Base-by-base conservation (phyloP, 1,284 basidiomycete species). In the Coniferiporia weirii region DNA sequence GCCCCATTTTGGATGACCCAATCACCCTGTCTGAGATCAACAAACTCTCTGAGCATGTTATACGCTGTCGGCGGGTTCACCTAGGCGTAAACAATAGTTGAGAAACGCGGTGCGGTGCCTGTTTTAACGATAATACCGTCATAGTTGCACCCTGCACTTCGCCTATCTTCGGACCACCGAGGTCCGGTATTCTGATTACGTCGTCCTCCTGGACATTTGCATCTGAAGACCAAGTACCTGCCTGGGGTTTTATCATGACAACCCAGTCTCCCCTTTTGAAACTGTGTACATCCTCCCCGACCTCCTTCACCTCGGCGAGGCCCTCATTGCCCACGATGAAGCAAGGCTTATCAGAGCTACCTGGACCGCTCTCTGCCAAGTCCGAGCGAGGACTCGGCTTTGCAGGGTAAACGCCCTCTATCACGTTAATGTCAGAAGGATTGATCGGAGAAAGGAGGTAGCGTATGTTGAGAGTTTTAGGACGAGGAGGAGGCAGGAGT, bases 1-100 rank as follows among this genome's bases (percentile, higher is more conserved):
- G 90, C 90, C 15, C 89, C 91, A 64, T 93, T 93, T 68, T 94
- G 91, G 17, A 93, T 70, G 5, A 94, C 76, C 83, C 85, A 92
- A 56, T 91, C 88, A 0, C 83, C 87, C 53, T 77, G 72, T 56
- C 80, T 65, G 47, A 92, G 77, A 32, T 76, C 66, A 5, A 84
- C 78, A 71, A 88, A 93, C 54, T 89, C 81, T 36, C 77, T 77
- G 5, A 94, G 78, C 85, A 94, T 89, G 65, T 89, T 86, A 62
- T 85, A 86, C 0, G 91, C 92, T 0, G 91, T 91, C 0, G 91
- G 79, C 2, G 89, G 89, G 65, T 94, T 94, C 43, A 93, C 84
- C 88, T 91, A 59, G n/a, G 20, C 3, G 4, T 8, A 27, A 27
- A 27, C 5, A 27, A 27, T 32, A 46, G 8, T n/a, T 46, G 44